Evolutionary conservation across 768 basidiomycete genomes (phyloP), one percentile per base, ranked within the genome.

Genomic region (Agrocybe chaxingu): DNA sequence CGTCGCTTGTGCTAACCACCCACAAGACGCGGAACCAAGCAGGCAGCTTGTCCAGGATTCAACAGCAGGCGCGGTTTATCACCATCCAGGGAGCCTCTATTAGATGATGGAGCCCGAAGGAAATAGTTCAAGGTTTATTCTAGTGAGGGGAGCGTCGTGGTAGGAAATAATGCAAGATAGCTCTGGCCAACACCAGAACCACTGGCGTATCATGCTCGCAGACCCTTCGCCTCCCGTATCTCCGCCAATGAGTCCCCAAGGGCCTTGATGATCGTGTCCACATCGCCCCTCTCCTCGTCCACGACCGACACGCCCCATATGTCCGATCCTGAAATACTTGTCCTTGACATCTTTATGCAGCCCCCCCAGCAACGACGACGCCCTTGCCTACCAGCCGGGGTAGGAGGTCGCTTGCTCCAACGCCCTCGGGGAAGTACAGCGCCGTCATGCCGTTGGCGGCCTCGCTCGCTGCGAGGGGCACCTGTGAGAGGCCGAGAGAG

Each of bases 361-460:
- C 8, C 97, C 96, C 96, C 34, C 87, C 94, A 35, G 97, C 92
- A 36, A 92, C 82, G 37, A 97, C 77, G 48, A 98, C 75, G 9
- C 82, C 84, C 53, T 78, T 81, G 65, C 84, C 78, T 41, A 74
- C 73, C 24, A 98, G 75, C 41, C 84, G 78, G 6, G 91, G 88
- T 41, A 98, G 54, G 29, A 98, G 68, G 58, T 96, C 91, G 6
- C 80, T 69, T 0, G 89, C 86, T 19, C 70, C 70, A n/a, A 95
- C 62, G 4, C 92, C 94, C 0, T 84, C 78, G 9, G 97, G 97
- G 62, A 81, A 89, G 69, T 91, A 94, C 45, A 92, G 63, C 79
- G 94, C 95, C 5, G 88, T 90, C 97, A 99, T 98, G 36, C 96
- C 95, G 62, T 95, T 96, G 3, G 97, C 95, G 12, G 87, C 78